phyloP scores from a whole-genome alignment of 1,139 yeast genomes.

The Saccharomyces hybrid region DNA sequence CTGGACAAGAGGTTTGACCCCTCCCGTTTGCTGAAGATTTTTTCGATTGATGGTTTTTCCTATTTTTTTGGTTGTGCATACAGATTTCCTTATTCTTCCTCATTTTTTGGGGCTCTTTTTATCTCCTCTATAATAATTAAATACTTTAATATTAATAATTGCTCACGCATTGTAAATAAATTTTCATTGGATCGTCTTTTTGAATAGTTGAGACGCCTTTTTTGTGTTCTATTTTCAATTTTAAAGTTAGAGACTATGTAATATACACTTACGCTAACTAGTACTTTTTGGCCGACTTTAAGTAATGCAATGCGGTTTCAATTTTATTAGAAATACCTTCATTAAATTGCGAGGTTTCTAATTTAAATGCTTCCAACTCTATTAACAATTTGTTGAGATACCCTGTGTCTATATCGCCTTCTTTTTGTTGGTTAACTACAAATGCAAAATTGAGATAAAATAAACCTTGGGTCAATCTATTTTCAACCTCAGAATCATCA shows the following conservation, averaged over 20 bases:
- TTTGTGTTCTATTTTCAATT: background rate
- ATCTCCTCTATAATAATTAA: background rate
- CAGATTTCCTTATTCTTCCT: background rate
- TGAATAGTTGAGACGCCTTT: background rate
- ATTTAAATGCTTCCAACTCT: conserved; percentile 7
- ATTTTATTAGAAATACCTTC: conserved; percentile 12
- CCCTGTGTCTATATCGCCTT: conserved; percentile 1
- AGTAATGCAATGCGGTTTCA: conserved; percentile 4
- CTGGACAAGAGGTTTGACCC: background rate
- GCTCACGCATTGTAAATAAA: background rate
- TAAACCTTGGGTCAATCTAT: conserved; percentile 1
- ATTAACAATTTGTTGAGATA: conserved; percentile 1
- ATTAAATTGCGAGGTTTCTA: conserved; percentile 9
- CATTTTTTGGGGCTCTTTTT: background rate
- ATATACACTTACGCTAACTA: background rate
- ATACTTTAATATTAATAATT: background rate
- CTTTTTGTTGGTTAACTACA: background rate
- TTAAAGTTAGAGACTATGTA: background rate
- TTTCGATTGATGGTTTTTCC: background rate
- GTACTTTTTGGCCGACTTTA: background rate
- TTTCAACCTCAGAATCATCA: background rate
- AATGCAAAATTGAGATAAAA: conserved; percentile 8
- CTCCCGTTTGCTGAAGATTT: background rate
- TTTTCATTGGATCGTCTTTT: background rate
- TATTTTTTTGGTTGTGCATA: background rate